These are phyloP conservation scores for Paspalum vaginatum DNA, from an alignment of 176 grass and related monocot genomes.

Conservation along the genomic window DNA sequence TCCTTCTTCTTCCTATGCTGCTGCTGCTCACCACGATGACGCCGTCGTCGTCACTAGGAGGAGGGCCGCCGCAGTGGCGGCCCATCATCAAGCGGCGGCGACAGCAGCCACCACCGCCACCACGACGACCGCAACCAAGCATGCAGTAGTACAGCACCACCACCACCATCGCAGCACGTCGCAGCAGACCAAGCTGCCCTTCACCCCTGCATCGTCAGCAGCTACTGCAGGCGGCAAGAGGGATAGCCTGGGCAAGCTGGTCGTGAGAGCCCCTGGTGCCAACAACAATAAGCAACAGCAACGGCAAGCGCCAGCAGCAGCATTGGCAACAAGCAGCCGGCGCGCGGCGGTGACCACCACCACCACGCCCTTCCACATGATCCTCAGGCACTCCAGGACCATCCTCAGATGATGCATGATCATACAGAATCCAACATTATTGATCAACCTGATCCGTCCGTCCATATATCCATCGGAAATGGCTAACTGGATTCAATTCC, in stretches of 20 bases:
- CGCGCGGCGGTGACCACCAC: background rate
- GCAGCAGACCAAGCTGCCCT: constrained; percentile 30
- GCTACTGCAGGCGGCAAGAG: constrained; percentile 33
- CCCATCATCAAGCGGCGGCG: background rate
- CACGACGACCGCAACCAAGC: background rate
- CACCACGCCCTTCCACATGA: constrained; percentile 49
- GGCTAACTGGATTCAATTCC: background rate
- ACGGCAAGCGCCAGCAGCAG: background rate
- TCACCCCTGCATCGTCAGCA: background rate
- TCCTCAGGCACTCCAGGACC: constrained; percentile 62
- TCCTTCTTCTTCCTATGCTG: no score
- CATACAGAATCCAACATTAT: no score
- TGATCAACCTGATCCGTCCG: no score
- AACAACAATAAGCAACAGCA: background rate
- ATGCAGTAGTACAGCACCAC: background rate
- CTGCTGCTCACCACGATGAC: background rate
- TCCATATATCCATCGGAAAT: background rate
- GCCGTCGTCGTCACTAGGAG: constrained; percentile 55
- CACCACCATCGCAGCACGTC: background rate
- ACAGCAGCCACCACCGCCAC: background rate
- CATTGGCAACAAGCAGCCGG: background rate
- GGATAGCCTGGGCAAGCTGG: constrained; percentile 47
- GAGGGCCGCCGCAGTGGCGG: constrained; percentile 23
- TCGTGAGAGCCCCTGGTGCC: background rate
- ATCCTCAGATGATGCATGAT: constrained; percentile 43